Evolutionary conservation across 148 eudicot species (phyloP).

Genomic region (Amaranthus palmeri): DNA sequence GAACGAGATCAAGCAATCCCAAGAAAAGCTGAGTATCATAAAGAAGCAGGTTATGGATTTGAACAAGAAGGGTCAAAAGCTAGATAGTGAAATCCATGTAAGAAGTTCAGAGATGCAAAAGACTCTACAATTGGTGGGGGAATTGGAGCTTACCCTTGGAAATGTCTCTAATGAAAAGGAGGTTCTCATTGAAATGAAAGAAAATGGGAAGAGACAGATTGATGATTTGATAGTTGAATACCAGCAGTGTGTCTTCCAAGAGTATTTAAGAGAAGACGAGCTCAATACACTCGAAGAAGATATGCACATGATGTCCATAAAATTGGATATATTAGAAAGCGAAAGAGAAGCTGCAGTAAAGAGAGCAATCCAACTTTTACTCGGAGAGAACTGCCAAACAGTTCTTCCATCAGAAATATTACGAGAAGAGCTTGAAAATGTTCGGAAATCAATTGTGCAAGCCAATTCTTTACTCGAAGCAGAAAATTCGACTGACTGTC

Average conservation of each 20-base stretch:
- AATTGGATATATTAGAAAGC: slow-evolving; percentile 29
- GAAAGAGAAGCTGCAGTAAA: slow-evolving; percentile 37
- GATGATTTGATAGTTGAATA: slow-evolving; percentile 55
- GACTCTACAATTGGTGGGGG: slow-evolving; percentile 31
- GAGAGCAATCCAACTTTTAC: slow-evolving; percentile 35
- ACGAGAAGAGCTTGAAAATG: slow-evolving; percentile 48
- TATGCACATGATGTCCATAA: slow-evolving; percentile 24
- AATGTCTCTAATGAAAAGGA: slow-evolving; percentile 44
- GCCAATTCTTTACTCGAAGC: slow-evolving; percentile 38
- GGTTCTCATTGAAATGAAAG: slow-evolving; percentile 47
- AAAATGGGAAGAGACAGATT: slow-evolving; percentile 45
- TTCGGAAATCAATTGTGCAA: slow-evolving; percentile 41
- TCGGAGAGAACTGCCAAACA: slow-evolving; percentile 19
- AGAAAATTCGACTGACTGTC: slow-evolving; percentile 18
- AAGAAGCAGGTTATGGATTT: slow-evolving; percentile 48
- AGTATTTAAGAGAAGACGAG: slow-evolving; percentile 50
- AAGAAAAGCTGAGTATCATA: slow-evolving; percentile 44
- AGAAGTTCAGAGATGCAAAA: slow-evolving; percentile 40
- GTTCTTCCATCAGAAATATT: slow-evolving; percentile 40
- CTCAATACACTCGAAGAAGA: slow-evolving; percentile 59
- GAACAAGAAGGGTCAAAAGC: slow-evolving; percentile 36
- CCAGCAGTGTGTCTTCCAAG: slow-evolving; percentile 47
- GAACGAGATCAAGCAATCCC: slow-evolving; percentile 47
- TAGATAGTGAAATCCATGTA: slow-evolving; percentile 40
- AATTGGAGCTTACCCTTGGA: slow-evolving; percentile 44